A percentile compares a stretch with the other conserved stretches of the same genome.
Evolutionary conservation across 306 rosid genomes (phyloP).

Genomic region (Lupinus albus): DNA sequence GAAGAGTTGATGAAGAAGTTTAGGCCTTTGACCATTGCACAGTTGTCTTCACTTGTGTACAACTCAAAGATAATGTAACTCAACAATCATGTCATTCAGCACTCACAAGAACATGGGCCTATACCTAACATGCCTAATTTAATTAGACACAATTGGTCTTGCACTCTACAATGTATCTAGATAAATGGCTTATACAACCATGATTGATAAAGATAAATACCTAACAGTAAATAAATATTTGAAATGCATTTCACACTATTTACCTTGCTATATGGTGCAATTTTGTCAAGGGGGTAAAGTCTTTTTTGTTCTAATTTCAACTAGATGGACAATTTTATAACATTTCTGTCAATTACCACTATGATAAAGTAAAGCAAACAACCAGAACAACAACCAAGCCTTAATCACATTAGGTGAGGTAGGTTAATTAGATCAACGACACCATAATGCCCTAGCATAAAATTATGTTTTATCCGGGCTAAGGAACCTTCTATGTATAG

Average conservation of each 20-base stretch:
- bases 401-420: too few relatives aligned
- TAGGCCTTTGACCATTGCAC: not conserved
- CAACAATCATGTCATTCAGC: not conserved
- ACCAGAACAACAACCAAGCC: too few relatives aligned
- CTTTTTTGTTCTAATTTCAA: too few relatives aligned
- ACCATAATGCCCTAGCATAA: too few relatives aligned
- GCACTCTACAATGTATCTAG: not conserved
- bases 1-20: not conserved
- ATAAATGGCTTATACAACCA: not conserved
- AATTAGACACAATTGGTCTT: not conserved
- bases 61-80: slow-evolving; percentile 6
- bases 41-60: slow-evolving; percentile 15
- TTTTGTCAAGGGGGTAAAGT: not conserved
- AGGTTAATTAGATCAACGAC: too few relatives aligned
- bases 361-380: not conserved
- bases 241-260: too few relatives aligned
- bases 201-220: not conserved
- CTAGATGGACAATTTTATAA: too few relatives aligned
- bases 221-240: not conserved
- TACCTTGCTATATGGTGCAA: not conserved
- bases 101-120: not conserved
- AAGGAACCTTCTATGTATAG: too few relatives aligned
- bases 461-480: too few relatives aligned
- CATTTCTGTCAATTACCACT: too few relatives aligned
- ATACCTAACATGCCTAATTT: not conserved